A percentile compares a stretch with the other conserved stretches of the same genome.
These are phyloP conservation scores for Flaveria floridana DNA, from an alignment of 140 eudicot species.

Conservation along the genomic window DNA sequence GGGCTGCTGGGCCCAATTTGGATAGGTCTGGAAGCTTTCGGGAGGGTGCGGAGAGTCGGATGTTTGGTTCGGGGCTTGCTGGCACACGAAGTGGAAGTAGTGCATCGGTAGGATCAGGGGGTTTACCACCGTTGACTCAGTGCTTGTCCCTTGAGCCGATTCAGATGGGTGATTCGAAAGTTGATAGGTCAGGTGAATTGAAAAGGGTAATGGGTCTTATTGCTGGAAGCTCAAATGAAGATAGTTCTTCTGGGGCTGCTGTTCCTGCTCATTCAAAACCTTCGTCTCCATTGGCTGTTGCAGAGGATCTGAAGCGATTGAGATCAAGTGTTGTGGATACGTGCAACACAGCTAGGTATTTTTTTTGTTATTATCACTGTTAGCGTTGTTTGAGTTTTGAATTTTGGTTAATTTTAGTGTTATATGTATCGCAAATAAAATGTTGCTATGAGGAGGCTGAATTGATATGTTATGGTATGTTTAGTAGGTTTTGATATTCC, in stretches of 20 bases:
- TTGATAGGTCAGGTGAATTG: constrained; percentile 53
- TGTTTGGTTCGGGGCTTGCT: constrained; percentile 54
- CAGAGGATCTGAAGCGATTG: constrained; percentile 66
- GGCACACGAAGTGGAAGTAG: constrained; percentile 44
- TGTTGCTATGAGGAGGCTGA: background rate
- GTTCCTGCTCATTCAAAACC: constrained; percentile 51
- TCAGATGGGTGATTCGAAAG: constrained; percentile 48
- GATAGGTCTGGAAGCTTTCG: constrained; percentile 84
- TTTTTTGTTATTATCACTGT: constrained; percentile 7
- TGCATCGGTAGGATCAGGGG: constrained; percentile 29
- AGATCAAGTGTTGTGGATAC: constrained; percentile 58
- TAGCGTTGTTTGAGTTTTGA: background rate
- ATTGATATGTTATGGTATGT: background rate
- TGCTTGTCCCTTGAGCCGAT: constrained; percentile 68
- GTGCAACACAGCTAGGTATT: constrained; percentile 63
- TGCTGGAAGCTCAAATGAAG: constrained; percentile 52
- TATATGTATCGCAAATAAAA: background rate
- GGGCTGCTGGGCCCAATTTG: constrained; percentile 42
- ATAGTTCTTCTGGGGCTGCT: constrained; percentile 55
- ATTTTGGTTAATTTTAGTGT: background rate
- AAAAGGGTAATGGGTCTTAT: constrained; percentile 58
- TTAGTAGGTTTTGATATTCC: constrained; percentile 16
- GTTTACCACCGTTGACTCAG: constrained; percentile 56
- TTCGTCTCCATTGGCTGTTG: constrained; percentile 43
- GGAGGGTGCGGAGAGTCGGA: constrained; percentile 52